A percentile compares a stretch with the other conserved stretches of the same genome.
phyloP scores from a whole-genome alignment of 176 grass and related monocot genomes.

The Saccharum officinarum region DNA sequence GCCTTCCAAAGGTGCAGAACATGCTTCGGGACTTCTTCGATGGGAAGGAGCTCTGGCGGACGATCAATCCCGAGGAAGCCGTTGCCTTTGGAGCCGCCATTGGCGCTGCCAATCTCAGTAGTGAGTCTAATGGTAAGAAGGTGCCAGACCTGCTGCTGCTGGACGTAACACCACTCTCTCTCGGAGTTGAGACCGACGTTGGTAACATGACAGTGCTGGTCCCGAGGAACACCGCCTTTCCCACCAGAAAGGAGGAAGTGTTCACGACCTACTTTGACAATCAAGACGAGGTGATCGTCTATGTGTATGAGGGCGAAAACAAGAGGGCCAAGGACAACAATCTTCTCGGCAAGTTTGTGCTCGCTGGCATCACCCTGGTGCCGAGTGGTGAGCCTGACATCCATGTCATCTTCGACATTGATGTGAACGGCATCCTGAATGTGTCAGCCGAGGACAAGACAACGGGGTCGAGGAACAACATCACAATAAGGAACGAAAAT shows the following conservation, averaged over 20 bases:
- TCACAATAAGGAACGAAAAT: neutral
- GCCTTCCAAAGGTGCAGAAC: constrained; percentile 52
- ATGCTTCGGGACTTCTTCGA: constrained; percentile 48
- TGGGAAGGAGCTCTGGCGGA: constrained; percentile 43
- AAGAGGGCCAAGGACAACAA: neutral
- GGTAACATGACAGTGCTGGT: constrained; percentile 45
- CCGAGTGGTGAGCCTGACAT: neutral
- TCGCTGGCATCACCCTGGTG: neutral
- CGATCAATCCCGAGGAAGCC: constrained; percentile 68
- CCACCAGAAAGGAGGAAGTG: constrained; percentile 44
- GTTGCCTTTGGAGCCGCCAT: constrained; percentile 62
- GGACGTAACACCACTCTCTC: constrained; percentile 63
- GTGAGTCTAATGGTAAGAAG: constrained; percentile 5
- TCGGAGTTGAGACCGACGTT: constrained; percentile 23
- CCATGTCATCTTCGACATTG: neutral
- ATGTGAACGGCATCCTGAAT: neutral
- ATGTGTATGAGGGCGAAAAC: neutral
- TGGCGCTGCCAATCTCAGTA: constrained; percentile 37
- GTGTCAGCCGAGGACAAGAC: neutral
- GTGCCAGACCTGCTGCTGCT: constrained; percentile 48
- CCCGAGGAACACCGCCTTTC: constrained; percentile 49
- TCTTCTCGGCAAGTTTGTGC: neutral
- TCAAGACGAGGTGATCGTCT: neutral
- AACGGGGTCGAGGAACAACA: neutral
- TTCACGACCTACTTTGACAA: constrained; percentile 36